phyloP scores from a whole-genome alignment of 768 basidiomycete genomes.

The Macrocybe gigantea region DNA sequence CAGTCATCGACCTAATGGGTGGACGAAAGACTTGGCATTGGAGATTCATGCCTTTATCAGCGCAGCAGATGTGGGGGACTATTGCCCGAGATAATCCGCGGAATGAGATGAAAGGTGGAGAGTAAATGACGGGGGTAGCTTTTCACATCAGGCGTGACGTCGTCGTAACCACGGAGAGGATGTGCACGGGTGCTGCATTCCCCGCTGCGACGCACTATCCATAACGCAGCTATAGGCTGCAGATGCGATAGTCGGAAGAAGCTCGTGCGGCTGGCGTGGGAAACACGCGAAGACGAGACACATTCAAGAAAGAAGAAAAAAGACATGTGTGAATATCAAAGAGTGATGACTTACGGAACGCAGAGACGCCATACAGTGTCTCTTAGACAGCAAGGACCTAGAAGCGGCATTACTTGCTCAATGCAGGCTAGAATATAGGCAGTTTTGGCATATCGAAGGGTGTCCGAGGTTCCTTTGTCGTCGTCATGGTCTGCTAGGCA shows the following conservation, averaged over 20 bases:
- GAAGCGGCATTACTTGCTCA: slow-evolving; percentile 68
- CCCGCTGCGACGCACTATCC: too few species aligned
- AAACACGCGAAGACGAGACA: neutral
- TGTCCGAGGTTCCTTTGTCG: neutral
- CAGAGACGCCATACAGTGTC: slow-evolving; percentile 55
- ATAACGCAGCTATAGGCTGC: too few species aligned
- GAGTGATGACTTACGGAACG: slow-evolving; percentile 47
- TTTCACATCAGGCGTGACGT: too few species aligned
- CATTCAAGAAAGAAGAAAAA: slow-evolving; percentile 1
- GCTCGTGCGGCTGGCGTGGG: too few species aligned
- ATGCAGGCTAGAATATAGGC: slow-evolving; percentile 70
- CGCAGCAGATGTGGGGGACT: too few species aligned
- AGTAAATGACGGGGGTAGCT: too few species aligned
- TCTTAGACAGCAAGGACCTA: slow-evolving; percentile 49
- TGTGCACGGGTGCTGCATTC: neutral
- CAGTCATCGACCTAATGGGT: too few species aligned
- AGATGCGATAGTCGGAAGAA: too few species aligned
- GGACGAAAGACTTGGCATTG: too few species aligned
- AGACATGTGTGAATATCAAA: neutral
- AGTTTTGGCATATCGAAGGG: slow-evolving; percentile 30
- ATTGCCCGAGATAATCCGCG: too few species aligned
- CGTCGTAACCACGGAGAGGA: neutral
- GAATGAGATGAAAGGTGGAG: too few species aligned
- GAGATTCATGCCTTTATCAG: too few species aligned
- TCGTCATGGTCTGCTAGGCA: slow-evolving; percentile 5